Base-by-base conservation (phyloP, 129 eudicot species). In the Arctium minus region DNA sequence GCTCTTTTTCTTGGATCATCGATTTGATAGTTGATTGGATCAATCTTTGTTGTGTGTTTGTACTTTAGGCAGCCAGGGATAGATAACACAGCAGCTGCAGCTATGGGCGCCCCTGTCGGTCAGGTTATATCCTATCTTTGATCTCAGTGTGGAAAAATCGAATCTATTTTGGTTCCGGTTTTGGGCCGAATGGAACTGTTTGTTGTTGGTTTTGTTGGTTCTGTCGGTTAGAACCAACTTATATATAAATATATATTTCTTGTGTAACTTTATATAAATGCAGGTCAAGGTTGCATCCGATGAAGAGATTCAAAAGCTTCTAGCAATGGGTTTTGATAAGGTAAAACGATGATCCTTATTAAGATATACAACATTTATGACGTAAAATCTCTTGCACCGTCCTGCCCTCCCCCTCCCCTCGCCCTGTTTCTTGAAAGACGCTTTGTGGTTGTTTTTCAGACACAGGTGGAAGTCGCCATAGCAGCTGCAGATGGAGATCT, bases 261-360 rank as follows among this genome's bases (percentile, higher is more conserved):
- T n/a, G 29, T 13, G 18, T 84, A 27, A 35, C 50, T 71, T 70
- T 82, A 38, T 82, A 12, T 72, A 15, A 53, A 83, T 87, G 78
- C 88, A 95, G 98, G 93, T 32, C 72, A 78, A 79, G 8, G 82
- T 82, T 83, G 88, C 84, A 33, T 88, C 97, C n/a, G 91, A 93
- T 53, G 97, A 88, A 86, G 96, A 85, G 74, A 81, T 93, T 69
- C 90, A 93, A 77, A 91, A 92, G 86, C 96, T 96, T 75, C 78
- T 91, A 18, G 92, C 99, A 33, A 96, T 96, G 99, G 99, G 99
- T 39, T 96, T 96, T 74, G 99, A 96, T 73, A 96, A 80, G 97
- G 99, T 95, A 90, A 78, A 74, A 31, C 38, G 15, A 72, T 60
- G 42, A 77, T 73, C 18, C 70, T 8, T 56, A 31, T 42, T 9